phyloP scores from a whole-genome alignment of 495 filamentous ascomycete genomes.

The Apodospora peruviana region DNA sequence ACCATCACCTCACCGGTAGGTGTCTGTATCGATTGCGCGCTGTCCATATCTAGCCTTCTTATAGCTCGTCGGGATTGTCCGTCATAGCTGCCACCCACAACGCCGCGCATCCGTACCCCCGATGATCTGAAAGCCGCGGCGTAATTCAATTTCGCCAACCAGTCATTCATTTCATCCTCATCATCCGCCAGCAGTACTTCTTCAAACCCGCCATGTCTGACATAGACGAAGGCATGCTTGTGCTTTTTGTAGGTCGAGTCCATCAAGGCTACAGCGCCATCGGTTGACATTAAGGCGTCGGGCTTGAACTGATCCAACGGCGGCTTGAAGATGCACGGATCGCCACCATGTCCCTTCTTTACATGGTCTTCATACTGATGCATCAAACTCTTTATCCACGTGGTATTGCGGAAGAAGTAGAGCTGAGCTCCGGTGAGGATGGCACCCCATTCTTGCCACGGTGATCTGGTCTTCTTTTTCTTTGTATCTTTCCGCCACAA shows the following conservation, averaged over 20 bases:
- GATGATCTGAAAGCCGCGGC: conserved; percentile 88
- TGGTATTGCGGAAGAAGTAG: conserved; percentile 90
- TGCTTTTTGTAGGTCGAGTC: conserved; percentile 90
- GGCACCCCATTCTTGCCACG: conserved; percentile 98
- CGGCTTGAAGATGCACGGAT: conserved; percentile 79
- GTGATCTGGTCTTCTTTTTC: conserved; percentile 89
- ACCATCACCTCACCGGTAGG: conserved; percentile 66
- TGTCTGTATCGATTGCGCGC: conserved; percentile 56
- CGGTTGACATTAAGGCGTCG: conserved; percentile 84
- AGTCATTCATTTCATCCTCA: conserved; percentile 92
- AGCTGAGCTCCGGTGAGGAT: conserved; percentile 91
- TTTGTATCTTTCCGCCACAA: conserved; percentile 94
- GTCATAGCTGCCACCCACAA: conserved; percentile 80
- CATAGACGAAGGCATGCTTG: conserved; percentile 89
- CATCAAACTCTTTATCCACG: conserved; percentile 88
- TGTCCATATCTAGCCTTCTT: conserved; percentile 55
- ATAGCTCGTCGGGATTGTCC: conserved; percentile 71
- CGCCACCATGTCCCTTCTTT: conserved; percentile 58
- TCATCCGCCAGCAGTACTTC: conserved; percentile 86
- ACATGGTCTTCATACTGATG: conserved; percentile 76
- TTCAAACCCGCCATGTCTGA: conserved; percentile 81
- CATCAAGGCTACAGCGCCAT: conserved; percentile 82
- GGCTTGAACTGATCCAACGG: conserved; percentile 88
- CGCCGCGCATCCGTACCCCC: conserved; percentile 83
- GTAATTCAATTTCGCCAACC: conserved; percentile 94